Base-by-base conservation (phyloP, 176 grass and related monocot species). In the Panicum miliaceum region DNA sequence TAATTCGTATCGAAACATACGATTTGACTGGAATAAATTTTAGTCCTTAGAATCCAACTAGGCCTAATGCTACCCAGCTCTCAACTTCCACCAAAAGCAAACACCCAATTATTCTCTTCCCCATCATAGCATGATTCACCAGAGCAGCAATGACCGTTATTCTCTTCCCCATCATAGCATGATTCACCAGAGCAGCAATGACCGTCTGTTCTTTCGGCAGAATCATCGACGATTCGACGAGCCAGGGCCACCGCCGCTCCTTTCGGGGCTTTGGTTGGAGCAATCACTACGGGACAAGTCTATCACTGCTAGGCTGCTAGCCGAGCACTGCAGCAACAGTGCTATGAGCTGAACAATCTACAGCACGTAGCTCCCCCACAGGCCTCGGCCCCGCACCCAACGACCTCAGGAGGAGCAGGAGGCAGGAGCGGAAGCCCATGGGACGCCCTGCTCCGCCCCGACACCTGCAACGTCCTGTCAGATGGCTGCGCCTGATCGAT, bases 341-440 rank as follows among this genome's bases (percentile, higher is more conserved):
- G 25, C 15, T 6, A 4, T 32, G 50, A 54, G 1, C 50, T 75
- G 73, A 38, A 6, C 14, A 74, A 18, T 57, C n/a, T 59, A 59
- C 56, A 25, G 56, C 22, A 59, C 22, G 22, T 22, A 7, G 54
- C 38, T 43, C n/a, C 12, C n/a, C 8, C 35, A 25, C 74, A 45
- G 12, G 11, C 10, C 5, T 38, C 64, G 19, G 14, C 5, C 43
- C 53, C 25, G 41, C 25, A 16, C 68, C 71, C 71, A 76, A 76
- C 71, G 7, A 46, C 78, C 85, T 69, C 54, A 57, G 53, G 53
- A 22, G 12, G 2, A 76, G 22, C 62, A 76, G 85, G 29, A 32
- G 29, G 29, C 29, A 32, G 29, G 6, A 60, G n/a, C 57, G 78
- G 74, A 47, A 37, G 43, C 53, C 13, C 61, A 4, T 32, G 29